phyloP scores from a whole-genome alignment of 1,284 basidiomycete genomes.

The Sphagnurus paluster region DNA sequence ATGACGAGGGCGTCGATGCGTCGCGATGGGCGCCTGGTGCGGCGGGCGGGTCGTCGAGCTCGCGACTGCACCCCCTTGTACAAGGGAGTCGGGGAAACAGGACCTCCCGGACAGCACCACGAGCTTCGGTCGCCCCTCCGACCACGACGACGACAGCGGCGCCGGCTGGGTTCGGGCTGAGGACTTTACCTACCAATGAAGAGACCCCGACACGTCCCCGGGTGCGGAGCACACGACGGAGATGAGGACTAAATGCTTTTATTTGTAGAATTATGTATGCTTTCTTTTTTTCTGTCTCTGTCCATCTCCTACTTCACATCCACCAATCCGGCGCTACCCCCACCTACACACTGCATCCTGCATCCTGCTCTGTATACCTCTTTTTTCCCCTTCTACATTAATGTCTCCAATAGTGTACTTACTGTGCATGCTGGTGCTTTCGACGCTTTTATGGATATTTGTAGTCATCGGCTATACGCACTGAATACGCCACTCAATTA shows the following conservation, averaged over 20 bases:
- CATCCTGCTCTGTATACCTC: constrained; percentile 11
- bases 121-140: constrained; percentile 12
- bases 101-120: constrained; percentile 14
- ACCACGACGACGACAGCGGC: constrained; percentile 12
- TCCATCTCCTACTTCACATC: not conserved
- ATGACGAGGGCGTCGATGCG: constrained; percentile 29
- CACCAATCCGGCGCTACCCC: constrained; percentile 2
- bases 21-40: constrained; percentile 35
- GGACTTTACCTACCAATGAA: constrained; percentile 37
- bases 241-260: constrained; percentile 20
- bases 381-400: not conserved
- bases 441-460: not conserved
- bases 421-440: not conserved
- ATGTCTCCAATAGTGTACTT: constrained; percentile 6
- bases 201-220: constrained; percentile 68
- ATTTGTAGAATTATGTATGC: constrained; percentile 4
- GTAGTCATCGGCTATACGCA: too few relatives aligned
- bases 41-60: constrained; percentile 26
- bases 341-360: too few relatives aligned
- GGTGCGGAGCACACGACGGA: constrained; percentile 36
- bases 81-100: constrained; percentile 9
- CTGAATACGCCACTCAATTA: too few relatives aligned
- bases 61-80: constrained; percentile 23
- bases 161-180: constrained; percentile 12
- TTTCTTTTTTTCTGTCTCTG: not conserved